Evolutionary conservation across 345 rosid genomes (phyloP), one percentile per base, ranked within the genome.

Genomic region (Streptanthus diversifolius): DNA sequence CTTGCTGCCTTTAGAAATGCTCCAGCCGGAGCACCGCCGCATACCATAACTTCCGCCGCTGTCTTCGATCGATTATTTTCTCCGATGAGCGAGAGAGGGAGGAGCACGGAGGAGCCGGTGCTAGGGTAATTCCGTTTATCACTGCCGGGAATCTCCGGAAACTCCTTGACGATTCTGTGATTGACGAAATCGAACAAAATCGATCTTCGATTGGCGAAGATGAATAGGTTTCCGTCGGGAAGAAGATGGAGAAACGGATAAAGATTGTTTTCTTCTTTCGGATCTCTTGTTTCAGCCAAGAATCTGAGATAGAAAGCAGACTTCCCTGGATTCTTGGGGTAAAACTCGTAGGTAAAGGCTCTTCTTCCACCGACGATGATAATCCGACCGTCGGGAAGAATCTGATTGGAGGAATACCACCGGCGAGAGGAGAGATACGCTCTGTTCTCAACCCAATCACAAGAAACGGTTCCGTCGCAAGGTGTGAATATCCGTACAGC

Each of bases 401-500:
- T 78, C 76, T 90, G 93, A 44, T 92, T 92, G 7, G 91, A 74
- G 14, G 95, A 81, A 51, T 92, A 92, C 98, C 98, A 90, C 41
- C 98, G 80, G 11, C 95, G 68, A 44, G 29, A 39, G 66, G 88
- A 47, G 5, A 61, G 58, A 37, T 69, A 43, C 3, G 78, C 53
- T 19, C 39, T 4, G 52, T 84, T 77, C 80, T 91, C 96, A 8
- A 67, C 70, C 97, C 96, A 91, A 53, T 89, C 91, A 40, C 93
- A 87, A 1, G 72, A 44, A 62, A 68, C 63, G n/a, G 43, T 15
- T 33, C 48, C 71, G 8, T 2, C 17, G 69, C 95, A 89, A 0
- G 97, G 86, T 10, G 77, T 76, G 55, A 88, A 89, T 5, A 69
- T 37, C 0, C 97, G 90, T 11, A 87, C 72, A 0, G 74, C 82